Conservation (phyloP, 768 basidiomycete species). For the Ephemerocybe angulata region DNA sequence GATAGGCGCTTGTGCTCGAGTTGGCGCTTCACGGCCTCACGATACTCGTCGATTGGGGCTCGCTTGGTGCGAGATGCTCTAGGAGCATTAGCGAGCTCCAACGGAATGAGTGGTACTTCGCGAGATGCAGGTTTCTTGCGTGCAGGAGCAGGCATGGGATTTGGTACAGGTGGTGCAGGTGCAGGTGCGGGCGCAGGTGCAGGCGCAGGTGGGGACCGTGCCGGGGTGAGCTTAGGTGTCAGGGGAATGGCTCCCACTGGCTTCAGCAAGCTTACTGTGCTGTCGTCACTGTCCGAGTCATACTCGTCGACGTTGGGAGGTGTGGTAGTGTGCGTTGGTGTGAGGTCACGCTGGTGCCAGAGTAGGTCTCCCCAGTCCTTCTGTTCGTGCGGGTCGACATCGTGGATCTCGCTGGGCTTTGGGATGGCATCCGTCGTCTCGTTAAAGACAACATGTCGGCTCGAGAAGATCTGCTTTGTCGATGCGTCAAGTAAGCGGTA, state of each 20-base stretch:
- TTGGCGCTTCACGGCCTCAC: no score
- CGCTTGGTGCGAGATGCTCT: no score
- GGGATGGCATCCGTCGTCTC: not conserved
- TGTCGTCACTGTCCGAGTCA: slow-evolving; percentile 1
- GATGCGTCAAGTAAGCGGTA: slow-evolving; percentile 10
- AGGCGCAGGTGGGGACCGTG: not conserved
- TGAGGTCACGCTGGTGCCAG: not conserved
- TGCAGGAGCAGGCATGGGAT: no score
- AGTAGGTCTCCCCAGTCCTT: not conserved
- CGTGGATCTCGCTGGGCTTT: not conserved
- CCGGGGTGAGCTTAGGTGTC: not conserved
- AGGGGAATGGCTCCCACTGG: not conserved
- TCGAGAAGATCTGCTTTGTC: slow-evolving; percentile 8
- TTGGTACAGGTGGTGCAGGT: no score
- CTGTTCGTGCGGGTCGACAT: not conserved
- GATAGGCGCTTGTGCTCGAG: no score
- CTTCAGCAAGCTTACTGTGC: slow-evolving; percentile 1
- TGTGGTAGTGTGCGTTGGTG: no score
- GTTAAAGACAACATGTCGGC: slow-evolving; percentile 9
- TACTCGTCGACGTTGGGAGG: no score
- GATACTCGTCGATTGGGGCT: no score
- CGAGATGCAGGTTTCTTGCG: no score
- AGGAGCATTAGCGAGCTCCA: no score
- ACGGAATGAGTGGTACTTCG: no score
- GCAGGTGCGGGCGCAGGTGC: not conserved